Percentiles rank a stretch among this genome's conserved stretches.
These are phyloP conservation scores for Fomitopsis pinicola DNA, from an alignment of 1,284 basidiomycete genomes.

Conservation along the genomic window DNA sequence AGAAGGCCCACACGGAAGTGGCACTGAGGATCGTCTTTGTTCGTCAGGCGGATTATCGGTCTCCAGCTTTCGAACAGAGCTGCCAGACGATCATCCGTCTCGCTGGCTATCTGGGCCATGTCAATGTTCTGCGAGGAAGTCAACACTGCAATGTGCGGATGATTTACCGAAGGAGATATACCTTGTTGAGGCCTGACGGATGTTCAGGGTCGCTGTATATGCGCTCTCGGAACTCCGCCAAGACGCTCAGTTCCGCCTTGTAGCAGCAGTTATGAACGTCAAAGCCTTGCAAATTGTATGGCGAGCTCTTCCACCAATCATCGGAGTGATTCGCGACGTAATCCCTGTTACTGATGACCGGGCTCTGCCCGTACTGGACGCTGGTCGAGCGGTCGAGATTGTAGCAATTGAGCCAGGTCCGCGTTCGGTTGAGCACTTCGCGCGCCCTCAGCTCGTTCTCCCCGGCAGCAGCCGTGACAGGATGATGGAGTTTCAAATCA, in stretches of 20 bases:
- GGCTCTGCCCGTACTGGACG: slow-evolving; percentile 79
- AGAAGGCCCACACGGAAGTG: slow-evolving; percentile 61
- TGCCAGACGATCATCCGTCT: slow-evolving; percentile 62
- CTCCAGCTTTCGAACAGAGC: slow-evolving; percentile 53
- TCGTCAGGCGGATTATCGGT: slow-evolving; percentile 40
- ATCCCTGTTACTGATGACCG: slow-evolving; percentile 71
- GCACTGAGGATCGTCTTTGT: slow-evolving; percentile 47
- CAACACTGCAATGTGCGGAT: neutral
- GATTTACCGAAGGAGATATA: slow-evolving; percentile 18
- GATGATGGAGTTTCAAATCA: slow-evolving; percentile 80
- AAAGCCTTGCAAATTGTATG: slow-evolving; percentile 63
- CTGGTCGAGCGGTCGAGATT: slow-evolving; percentile 80
- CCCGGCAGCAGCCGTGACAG: slow-evolving; percentile 56
- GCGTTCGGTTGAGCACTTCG: slow-evolving; percentile 81
- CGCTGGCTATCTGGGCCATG: slow-evolving; percentile 57
- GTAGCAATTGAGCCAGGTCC: slow-evolving; percentile 85
- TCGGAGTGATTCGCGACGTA: slow-evolving; percentile 72
- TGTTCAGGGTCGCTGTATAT: slow-evolving; percentile 73
- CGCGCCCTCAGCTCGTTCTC: slow-evolving; percentile 71
- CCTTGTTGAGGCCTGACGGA: slow-evolving; percentile 71
- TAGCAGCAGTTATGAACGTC: slow-evolving; percentile 76
- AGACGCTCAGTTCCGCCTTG: slow-evolving; percentile 63
- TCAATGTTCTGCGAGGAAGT: slow-evolving; percentile 45
- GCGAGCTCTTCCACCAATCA: slow-evolving; percentile 70
- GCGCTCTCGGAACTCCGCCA: slow-evolving; percentile 54